phyloP scores from a whole-genome alignment of 805 yeast species.

The Suhomyces sp. region DNA sequence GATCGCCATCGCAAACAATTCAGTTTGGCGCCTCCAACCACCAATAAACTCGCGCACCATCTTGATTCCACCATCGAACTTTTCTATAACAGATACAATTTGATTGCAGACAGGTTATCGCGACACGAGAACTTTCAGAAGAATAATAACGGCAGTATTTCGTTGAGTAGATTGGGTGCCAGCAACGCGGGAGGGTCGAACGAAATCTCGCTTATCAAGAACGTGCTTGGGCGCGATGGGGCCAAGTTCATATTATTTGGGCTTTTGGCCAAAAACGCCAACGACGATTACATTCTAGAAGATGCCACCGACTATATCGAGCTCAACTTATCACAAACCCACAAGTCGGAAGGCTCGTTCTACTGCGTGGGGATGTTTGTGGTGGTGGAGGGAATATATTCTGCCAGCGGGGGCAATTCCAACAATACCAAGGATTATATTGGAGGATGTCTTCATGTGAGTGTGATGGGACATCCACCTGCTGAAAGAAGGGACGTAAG shows the following conservation, averaged over 20 bases:
- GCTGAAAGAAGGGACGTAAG: slow-evolving; percentile 71
- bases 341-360: slow-evolving; percentile 61
- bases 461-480: slow-evolving; percentile 82
- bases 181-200: slow-evolving; percentile 11
- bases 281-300: slow-evolving; percentile 72
- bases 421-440: slow-evolving; percentile 27
- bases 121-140: slow-evolving; percentile 75
- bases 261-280: slow-evolving; percentile 56
- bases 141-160: slow-evolving; percentile 40
- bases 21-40: slow-evolving; percentile 25
- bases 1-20: slow-evolving; percentile 63
- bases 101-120: slow-evolving; percentile 66
- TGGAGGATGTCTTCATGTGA: slow-evolving; percentile 61
- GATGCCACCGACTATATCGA: slow-evolving; percentile 77
- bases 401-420: slow-evolving; percentile 52
- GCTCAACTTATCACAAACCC: slow-evolving; percentile 60
- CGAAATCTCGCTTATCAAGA: slow-evolving; percentile 69
- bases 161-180: slow-evolving; percentile 26
- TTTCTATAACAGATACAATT: slow-evolving; percentile 54
- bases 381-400: slow-evolving; percentile 81
- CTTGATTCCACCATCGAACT: slow-evolving; percentile 31
- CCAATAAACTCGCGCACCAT: slow-evolving; percentile 11
- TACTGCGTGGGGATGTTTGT: slow-evolving; percentile 75
- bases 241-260: slow-evolving; percentile 77
- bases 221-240: slow-evolving; percentile 82